Evolutionary conservation across 2,329 filamentous ascomycete species (phyloP).

Genomic region (Neonectria sp.): DNA sequence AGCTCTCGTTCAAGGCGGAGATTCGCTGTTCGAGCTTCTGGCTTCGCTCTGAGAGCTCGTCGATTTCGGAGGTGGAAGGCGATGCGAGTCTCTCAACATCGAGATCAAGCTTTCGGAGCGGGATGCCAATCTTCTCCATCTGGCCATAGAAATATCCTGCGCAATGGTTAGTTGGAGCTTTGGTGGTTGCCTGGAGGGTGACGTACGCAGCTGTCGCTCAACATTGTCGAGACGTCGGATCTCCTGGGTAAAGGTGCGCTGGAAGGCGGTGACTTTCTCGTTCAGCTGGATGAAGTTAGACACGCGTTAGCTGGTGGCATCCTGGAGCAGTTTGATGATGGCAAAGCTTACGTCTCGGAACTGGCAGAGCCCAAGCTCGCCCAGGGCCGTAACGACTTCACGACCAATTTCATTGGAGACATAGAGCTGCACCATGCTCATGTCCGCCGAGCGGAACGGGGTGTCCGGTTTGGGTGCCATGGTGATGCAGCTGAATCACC

Average conservation of each 20-base stretch:
- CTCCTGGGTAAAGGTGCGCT: constrained; percentile 97
- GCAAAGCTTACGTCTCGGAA: constrained; percentile 88
- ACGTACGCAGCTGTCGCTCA: constrained; percentile 94
- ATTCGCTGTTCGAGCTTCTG: constrained; percentile 94
- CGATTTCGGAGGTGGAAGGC: constrained; percentile 94
- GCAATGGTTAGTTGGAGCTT: constrained; percentile 48
- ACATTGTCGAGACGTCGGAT: constrained; percentile 98
- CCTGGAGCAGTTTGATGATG: constrained; percentile 35
- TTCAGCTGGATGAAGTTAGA: constrained; percentile 77
- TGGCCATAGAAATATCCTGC: constrained; percentile 93
- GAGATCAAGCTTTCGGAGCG: constrained; percentile 91
- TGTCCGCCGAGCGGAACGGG: constrained; percentile 99
- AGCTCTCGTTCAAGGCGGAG: constrained; percentile 94
- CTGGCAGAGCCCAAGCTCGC: constrained; percentile 96
- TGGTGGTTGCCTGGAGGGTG: constrained; percentile 37
- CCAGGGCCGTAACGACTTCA: constrained; percentile 96
- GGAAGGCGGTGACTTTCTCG: constrained; percentile 92
- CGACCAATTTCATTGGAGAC: constrained; percentile 99
- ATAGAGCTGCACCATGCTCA: constrained; percentile 99
- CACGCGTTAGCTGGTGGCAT: constrained; percentile 35
- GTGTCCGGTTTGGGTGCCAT: constrained; percentile 85
- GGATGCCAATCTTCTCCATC: constrained; percentile 93
- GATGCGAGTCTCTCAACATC: constrained; percentile 89
- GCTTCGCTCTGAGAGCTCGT: constrained; percentile 93
- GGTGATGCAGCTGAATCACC: constrained; percentile 51